Base-by-base conservation (phyloP, 257 asterid genomes). In the Solanum chilense region DNA sequence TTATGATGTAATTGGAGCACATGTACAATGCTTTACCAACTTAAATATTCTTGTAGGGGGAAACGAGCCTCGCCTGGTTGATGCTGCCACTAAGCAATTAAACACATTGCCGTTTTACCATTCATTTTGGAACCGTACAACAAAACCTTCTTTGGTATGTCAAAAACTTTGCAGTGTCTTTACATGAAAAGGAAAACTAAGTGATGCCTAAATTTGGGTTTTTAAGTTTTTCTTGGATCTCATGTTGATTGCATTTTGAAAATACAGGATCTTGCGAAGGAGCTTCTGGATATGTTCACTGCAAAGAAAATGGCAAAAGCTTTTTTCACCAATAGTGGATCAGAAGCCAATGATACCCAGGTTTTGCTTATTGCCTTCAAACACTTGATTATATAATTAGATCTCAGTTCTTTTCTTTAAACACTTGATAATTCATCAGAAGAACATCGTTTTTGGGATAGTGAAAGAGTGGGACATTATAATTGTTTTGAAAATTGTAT, bases 281-380 rank as follows among this genome's bases (percentile, higher is more conserved):
- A 95, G 82, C 96, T 97, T 68, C 91, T 90, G 89, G 97, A 92
- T 42, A 86, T 92, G 91, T 97, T 97, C 90, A 95, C 98, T 82
- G 94, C 96, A 29, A 81, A 64, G 62, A 92, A 93, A 91, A 97
- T 97, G 99, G 94, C 93, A 16, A 97, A 91, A 90, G 99, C 90
- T 68, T 97, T 97, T 91, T 97, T 97, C 93, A 93, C 98, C 23
- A 94, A 96, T 87, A 95, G 99, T 82, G 99, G 99, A 66, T 97
- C 99, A 45, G 99, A 97, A 89, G 99, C 99, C 88, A 97, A 97
- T 74, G 99, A 97, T 90, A 88, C 99, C 23, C 99, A 97, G 98
- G 99, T 97, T 80, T 86, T 82, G 83, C 68, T 71, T 71, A 85
- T 42, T 62, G 56, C 87, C 64, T 81, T 81, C 69, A 10, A 49